Conservation (phyloP, 2,329 filamentous ascomycete genomes). For the Rutstroemia sp. region DNA sequence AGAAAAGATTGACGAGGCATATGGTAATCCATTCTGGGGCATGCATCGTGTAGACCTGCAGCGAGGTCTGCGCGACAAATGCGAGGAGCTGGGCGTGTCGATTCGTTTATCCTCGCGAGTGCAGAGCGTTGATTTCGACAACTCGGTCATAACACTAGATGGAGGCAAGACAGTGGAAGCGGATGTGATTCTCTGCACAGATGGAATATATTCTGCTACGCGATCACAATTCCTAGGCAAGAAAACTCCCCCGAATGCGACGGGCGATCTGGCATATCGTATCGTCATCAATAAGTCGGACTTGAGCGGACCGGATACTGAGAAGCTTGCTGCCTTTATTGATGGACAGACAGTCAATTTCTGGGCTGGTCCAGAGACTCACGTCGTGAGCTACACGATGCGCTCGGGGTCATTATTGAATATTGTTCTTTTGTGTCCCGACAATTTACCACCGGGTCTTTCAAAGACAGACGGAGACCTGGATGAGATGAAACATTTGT, state of each 20-base stretch:
- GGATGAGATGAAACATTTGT: constrained; percentile 53
- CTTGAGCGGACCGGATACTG: constrained; percentile 39
- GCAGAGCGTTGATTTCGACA: constrained; percentile 18
- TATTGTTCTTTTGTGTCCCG: constrained; percentile 57
- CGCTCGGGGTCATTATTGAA: constrained; percentile 54
- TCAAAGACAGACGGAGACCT: constrained; percentile 44
- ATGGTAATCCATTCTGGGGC: constrained; percentile 34
- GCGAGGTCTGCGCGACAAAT: constrained; percentile 34
- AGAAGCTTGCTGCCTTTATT: constrained; percentile 37
- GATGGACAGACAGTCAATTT: constrained; percentile 38
- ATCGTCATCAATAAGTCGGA: constrained; percentile 46
- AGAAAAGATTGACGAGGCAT: constrained; percentile 17
- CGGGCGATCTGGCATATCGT: constrained; percentile 59
- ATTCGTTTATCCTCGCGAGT: constrained; percentile 35
- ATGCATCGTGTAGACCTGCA: constrained; percentile 43
- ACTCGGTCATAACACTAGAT: constrained; percentile 16
- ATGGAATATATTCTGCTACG: constrained; percentile 56
- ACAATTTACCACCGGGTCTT: constrained; percentile 49
- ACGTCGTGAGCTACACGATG: constrained; percentile 53
- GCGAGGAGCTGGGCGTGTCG: constrained; percentile 32
- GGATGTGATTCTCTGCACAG: constrained; percentile 55
- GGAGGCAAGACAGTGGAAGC: constrained; percentile 32
- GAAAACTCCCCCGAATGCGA: constrained; percentile 44
- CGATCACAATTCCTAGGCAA: constrained; percentile 41
- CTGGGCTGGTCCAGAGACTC: constrained; percentile 41